A percentile compares a stretch with the other conserved stretches of the same genome.
Evolutionary conservation across 495 filamentous ascomycete genomes (phyloP).

Genomic region (Aspergillus funiculosus): DNA sequence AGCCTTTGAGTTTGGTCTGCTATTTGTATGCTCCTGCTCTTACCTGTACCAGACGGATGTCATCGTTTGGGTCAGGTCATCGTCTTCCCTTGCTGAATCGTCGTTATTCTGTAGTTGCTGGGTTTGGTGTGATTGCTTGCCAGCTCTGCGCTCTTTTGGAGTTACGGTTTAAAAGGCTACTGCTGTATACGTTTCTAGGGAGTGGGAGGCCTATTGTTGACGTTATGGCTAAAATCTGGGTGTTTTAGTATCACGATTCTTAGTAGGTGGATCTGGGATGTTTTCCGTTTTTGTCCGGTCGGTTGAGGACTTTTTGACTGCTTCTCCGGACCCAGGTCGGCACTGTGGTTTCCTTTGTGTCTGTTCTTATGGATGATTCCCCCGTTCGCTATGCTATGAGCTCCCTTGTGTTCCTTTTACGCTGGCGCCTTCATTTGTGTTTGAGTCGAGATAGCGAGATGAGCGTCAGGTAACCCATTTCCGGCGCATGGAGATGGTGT

Average conservation of each 20-base stretch:
- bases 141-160: slow-evolving; percentile 20
- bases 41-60: slow-evolving; percentile 13
- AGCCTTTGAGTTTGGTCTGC: slow-evolving; percentile 8
- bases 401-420: slow-evolving; percentile 12
- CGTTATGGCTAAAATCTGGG: slow-evolving; percentile 6
- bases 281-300: not conserved
- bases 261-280: slow-evolving; percentile 6
- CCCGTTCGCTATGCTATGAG: slow-evolving; percentile 20
- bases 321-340: slow-evolving; percentile 4
- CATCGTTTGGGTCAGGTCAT: slow-evolving; percentile 5
- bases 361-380: slow-evolving; percentile 34
- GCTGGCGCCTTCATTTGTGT: slow-evolving; percentile 9
- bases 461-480: not conserved
- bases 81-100: slow-evolving; percentile 9
- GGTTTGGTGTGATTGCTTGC: slow-evolving; percentile 16
- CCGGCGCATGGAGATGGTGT: slow-evolving; percentile 3
- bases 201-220: slow-evolving; percentile 4
- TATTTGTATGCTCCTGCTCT: slow-evolving; percentile 6
- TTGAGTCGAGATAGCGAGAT: slow-evolving; percentile 8
- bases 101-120: slow-evolving; percentile 21
- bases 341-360: slow-evolving; percentile 8
- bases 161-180: slow-evolving; percentile 14
- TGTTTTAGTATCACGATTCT: slow-evolving; percentile 10
- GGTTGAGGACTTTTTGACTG: not conserved
- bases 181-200: slow-evolving; percentile 10